Evolutionary conservation across 2,329 filamentous ascomycete genomes (phyloP).

Genomic region (Fusarium sp.): DNA sequence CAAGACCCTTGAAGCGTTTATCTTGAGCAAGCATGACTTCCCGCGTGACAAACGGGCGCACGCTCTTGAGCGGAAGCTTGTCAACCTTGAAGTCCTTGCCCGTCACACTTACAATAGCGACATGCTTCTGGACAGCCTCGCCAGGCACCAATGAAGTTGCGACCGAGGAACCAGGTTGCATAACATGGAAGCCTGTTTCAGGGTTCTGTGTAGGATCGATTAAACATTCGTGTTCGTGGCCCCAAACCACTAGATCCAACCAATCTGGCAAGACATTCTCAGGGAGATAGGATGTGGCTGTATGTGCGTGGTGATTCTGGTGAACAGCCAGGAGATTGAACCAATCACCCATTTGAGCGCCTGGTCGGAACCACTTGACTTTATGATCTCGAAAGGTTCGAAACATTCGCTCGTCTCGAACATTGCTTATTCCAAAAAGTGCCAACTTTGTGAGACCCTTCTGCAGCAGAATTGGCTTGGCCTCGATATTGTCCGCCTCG

Average conservation of each 20-base stretch:
- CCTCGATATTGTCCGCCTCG: slow-evolving; percentile 93
- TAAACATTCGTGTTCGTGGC: slow-evolving; percentile 95
- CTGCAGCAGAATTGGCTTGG: slow-evolving; percentile 92
- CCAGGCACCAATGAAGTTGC: slow-evolving; percentile 92
- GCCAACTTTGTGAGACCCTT: slow-evolving; percentile 94
- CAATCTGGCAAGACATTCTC: slow-evolving; percentile 94
- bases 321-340: slow-evolving; percentile 97
- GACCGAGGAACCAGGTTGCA: slow-evolving; percentile 96
- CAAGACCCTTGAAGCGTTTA: slow-evolving; percentile 79
- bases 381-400: slow-evolving; percentile 92
- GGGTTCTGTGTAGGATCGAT: slow-evolving; percentile 87
- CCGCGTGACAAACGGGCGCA: slow-evolving; percentile 88
- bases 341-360: slow-evolving; percentile 85
- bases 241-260: slow-evolving; percentile 93
- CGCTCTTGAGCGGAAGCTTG: slow-evolving; percentile 84
- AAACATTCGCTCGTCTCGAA: slow-evolving; percentile 93
- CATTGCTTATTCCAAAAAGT: slow-evolving; percentile 93
- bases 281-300: slow-evolving; percentile 91
- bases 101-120: slow-evolving; percentile 85
- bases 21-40: slow-evolving; percentile 85
- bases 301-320: slow-evolving; percentile 95
- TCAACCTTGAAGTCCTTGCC: slow-evolving; percentile 85
- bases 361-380: slow-evolving; percentile 92
- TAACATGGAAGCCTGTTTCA: slow-evolving; percentile 92
- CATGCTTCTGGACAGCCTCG: slow-evolving; percentile 91